These are phyloP conservation scores for Boletellus sp. DNA, from an alignment of 1,284 basidiomycete species.

Conservation along the genomic window DNA sequence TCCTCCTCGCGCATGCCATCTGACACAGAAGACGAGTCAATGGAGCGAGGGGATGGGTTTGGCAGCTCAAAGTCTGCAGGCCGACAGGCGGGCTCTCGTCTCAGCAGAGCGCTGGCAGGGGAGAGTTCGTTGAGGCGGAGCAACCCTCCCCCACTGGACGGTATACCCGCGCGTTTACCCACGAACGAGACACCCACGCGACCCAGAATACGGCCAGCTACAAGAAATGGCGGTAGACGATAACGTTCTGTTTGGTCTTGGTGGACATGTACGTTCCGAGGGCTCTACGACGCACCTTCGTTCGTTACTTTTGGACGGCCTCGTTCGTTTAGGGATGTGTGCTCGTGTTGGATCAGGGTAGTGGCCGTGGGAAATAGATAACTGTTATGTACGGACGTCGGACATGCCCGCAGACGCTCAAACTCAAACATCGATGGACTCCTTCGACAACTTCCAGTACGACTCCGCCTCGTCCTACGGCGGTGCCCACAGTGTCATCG, in stretches of 20 bases:
- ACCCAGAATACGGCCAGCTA: slow-evolving; percentile 42
- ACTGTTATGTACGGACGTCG: slow-evolving; percentile 12
- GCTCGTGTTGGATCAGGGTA: slow-evolving; percentile 16
- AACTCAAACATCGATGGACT: slow-evolving; percentile 56
- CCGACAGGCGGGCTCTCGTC: slow-evolving; percentile 16
- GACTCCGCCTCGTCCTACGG: slow-evolving; percentile 76
- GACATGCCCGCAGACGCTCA: not conserved
- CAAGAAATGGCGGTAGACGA: slow-evolving; percentile 26
- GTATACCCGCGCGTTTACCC: slow-evolving; percentile 32
- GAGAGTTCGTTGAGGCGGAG: slow-evolving; percentile 21
- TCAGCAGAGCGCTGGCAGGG: slow-evolving; percentile 14
- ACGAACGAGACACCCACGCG: slow-evolving; percentile 63
- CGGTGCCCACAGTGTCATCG: slow-evolving; percentile 66
- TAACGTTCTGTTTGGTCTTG: slow-evolving; percentile 18
- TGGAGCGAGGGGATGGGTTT: slow-evolving; percentile 32
- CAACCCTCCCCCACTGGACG: slow-evolving; percentile 19
- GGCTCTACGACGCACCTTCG: too few species aligned
- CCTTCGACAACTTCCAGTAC: slow-evolving; percentile 85
- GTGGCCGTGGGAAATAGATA: slow-evolving; percentile 32
- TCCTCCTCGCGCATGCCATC: slow-evolving; percentile 20
- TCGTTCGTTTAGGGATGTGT: slow-evolving; percentile 12
- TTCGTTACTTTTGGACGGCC: too few species aligned
- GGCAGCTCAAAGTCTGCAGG: slow-evolving; percentile 38
- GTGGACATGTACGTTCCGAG: too few species aligned
- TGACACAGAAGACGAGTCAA: slow-evolving; percentile 30